Conservation (phyloP, 192 early-diverging fungal genomes). For the Umbelopsis sp. region DNA sequence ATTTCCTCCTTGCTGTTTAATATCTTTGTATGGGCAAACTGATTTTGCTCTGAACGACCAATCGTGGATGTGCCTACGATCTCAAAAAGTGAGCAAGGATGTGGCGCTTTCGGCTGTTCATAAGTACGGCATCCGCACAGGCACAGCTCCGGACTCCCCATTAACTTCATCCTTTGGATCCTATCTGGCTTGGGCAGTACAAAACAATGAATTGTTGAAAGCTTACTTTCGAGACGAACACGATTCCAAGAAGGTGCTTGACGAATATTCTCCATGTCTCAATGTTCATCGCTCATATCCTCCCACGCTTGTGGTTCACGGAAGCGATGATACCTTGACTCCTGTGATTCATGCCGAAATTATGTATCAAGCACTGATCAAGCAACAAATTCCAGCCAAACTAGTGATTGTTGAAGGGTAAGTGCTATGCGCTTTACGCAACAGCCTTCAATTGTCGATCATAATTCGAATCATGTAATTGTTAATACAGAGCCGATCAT, state of each 20-base stretch:
- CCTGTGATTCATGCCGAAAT: background rate
- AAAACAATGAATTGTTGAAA: background rate
- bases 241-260: background rate
- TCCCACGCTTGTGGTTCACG: background rate
- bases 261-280: background rate
- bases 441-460: no score
- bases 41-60: background rate
- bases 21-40: background rate
- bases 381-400: background rate
- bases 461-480: no score
- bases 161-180: no score
- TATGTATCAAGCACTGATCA: background rate
- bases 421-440: background rate
- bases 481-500: background rate
- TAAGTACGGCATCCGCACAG: background rate
- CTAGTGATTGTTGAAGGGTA: background rate
- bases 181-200: constrained; percentile 1
- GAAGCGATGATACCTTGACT: background rate
- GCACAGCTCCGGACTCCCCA: background rate
- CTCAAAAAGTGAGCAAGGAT: background rate
- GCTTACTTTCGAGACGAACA: constrained; percentile 2
- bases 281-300: constrained; percentile 7
- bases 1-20: background rate
- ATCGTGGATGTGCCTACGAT: background rate
- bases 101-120: background rate